Evolutionary conservation across 345 rosid species (phyloP), one percentile per base, ranked within the genome.

Genomic region (Populus pruinosa): DNA sequence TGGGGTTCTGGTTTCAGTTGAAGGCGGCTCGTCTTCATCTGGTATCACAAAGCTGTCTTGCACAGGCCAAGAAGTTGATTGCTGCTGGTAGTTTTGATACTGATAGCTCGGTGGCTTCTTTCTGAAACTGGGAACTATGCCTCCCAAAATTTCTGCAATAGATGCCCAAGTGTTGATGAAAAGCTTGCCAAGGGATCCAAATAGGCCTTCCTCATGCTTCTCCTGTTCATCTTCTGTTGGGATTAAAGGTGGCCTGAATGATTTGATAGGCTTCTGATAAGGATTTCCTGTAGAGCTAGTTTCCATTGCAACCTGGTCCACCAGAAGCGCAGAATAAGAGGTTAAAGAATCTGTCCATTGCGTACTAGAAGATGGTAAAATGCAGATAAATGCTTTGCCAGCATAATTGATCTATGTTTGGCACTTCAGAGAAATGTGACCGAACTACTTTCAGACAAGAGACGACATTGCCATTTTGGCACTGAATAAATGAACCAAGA

Each of bases 21-120:
- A 89, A 75, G 98, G 98, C 35, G 99, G 98, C 72, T 85, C 97
- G 8, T 96, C 99, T 77, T 86, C 97, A 21, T 91, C 97, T 1
- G 87, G 90, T 72, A 88, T 83, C 77, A 86, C 88, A 69, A 81
- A 90, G 86, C 94, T 91, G 74, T 86, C 92, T 76, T 93, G 92
- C 82, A 53, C 76, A 2, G 97, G 97, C 94, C 97, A 95, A 61
- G 85, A 44, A 49, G 81, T 81, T 47, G 83, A 76, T 62, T 84
- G 86, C 16, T 59, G 64, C 64, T 59, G 64, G 64, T 56, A 56
- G 75, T 73, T 78, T 38, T 64, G 84, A 72, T 83, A 85, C 41
- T 85, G 85, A 80, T 87, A 73, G 77, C 70, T 81, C 12, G 62
- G 77, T 35, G 82, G 78, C 86, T 85, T 88, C 85, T 79, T 91